These are phyloP conservation scores for Triticum urartu DNA, from an alignment of 176 grass and related monocot genomes.

Conservation along the genomic window DNA sequence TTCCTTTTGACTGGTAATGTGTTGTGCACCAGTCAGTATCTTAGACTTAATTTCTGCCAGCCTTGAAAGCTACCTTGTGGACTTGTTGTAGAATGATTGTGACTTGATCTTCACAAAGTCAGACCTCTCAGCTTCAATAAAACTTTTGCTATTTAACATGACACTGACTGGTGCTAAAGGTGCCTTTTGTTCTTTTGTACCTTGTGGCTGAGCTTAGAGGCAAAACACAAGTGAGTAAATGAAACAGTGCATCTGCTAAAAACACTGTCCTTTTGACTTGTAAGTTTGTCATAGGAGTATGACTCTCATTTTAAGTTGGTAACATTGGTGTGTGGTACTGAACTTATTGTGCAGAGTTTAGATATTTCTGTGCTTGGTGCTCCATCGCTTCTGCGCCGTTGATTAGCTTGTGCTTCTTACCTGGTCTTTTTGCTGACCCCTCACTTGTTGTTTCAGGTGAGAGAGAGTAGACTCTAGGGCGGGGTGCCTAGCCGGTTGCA, in stretches of 20 bases:
- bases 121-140: not conserved
- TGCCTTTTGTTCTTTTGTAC: slow-evolving; percentile 3
- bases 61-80: slow-evolving; percentile 5
- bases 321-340: not conserved
- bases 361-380: not conserved
- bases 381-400: not conserved
- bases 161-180: not conserved
- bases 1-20: not conserved
- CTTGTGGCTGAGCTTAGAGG: slow-evolving; percentile 10
- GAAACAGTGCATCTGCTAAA: not conserved
- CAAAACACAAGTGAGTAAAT: not conserved
- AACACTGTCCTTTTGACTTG: not conserved
- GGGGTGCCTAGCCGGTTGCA: not conserved
- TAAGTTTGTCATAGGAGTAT: not conserved
- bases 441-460: not conserved
- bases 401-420: not conserved
- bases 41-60: slow-evolving; percentile 7
- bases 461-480: not conserved
- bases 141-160: slow-evolving; percentile 25
- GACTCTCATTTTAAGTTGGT: not conserved
- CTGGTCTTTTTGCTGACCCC: not conserved
- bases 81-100: not conserved
- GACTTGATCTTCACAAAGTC: not conserved
- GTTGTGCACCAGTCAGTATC: not conserved
- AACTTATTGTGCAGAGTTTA: not conserved